Percentiles rank a stretch among this genome's conserved stretches.
These are phyloP conservation scores for Podaxis carcinomalis DNA, from an alignment of 768 basidiomycete species.

Conservation along the genomic window DNA sequence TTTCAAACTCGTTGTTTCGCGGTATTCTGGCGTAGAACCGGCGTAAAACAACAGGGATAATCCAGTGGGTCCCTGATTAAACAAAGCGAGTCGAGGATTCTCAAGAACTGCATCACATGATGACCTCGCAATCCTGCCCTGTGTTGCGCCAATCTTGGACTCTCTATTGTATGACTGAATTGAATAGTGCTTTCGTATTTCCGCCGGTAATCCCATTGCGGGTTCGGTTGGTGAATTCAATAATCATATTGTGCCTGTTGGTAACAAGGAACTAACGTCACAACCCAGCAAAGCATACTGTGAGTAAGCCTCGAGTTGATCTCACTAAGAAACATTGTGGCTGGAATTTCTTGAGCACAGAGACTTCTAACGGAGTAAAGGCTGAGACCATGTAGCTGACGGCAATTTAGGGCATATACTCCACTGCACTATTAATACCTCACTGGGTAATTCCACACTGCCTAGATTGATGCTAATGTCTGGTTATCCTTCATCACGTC, in stretches of 20 bases:
- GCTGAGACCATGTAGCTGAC: background rate
- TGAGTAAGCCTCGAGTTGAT: background rate
- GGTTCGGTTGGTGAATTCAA: background rate
- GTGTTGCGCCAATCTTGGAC: background rate
- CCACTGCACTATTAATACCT: background rate
- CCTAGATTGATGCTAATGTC: background rate
- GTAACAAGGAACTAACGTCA: background rate
- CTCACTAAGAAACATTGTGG: background rate
- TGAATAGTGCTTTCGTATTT: background rate
- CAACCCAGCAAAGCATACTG: background rate
- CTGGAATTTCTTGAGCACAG: background rate
- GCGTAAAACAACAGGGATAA: background rate
- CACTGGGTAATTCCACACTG: background rate
- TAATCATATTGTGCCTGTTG: background rate
- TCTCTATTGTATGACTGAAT: background rate
- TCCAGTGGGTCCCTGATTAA: background rate
- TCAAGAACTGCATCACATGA: background rate
- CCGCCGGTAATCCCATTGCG: background rate
- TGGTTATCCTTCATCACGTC: background rate
- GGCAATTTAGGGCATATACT: background rate
- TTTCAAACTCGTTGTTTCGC: background rate
- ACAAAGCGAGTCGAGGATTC: background rate
- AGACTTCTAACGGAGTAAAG: background rate
- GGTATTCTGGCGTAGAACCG: background rate
- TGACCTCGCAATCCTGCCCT: background rate